These are phyloP conservation scores for Plectosphaerella sp. DNA, from an alignment of 2,329 filamentous ascomycete genomes.

Conservation along the genomic window DNA sequence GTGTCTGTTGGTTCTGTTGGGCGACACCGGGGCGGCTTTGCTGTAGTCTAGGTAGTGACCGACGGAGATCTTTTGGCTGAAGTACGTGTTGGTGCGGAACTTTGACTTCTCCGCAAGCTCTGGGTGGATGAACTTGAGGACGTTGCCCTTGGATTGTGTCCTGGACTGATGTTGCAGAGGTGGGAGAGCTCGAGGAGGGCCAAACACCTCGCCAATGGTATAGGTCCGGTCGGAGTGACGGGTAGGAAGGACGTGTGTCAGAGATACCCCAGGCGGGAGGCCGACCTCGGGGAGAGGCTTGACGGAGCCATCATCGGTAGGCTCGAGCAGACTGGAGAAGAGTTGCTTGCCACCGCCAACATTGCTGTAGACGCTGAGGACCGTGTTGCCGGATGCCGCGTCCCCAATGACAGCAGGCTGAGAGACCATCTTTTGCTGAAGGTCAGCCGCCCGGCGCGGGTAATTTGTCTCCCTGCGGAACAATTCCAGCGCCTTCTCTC, in stretches of 20 bases:
- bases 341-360: slow-evolving; percentile 71
- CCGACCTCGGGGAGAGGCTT: slow-evolving; percentile 56
- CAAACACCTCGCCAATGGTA: slow-evolving; percentile 71
- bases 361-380: slow-evolving; percentile 74
- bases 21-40: slow-evolving; percentile 54
- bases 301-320: slow-evolving; percentile 10
- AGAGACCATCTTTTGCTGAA: slow-evolving; percentile 29
- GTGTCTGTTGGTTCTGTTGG: slow-evolving; percentile 37
- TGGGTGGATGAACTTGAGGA: slow-evolving; percentile 49
- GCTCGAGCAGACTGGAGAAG: slow-evolving; percentile 75
- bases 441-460: slow-evolving; percentile 30
- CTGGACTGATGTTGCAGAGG: slow-evolving; percentile 68
- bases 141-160: slow-evolving; percentile 59
- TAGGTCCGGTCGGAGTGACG: slow-evolving; percentile 42
- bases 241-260: slow-evolving; percentile 55
- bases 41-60: slow-evolving; percentile 70
- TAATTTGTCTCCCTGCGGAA: slow-evolving; percentile 57
- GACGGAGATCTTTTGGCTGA: slow-evolving; percentile 58
- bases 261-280: slow-evolving; percentile 70
- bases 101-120: slow-evolving; percentile 51
- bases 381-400: slow-evolving; percentile 35
- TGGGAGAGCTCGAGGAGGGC: slow-evolving; percentile 60
- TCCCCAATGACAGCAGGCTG: slow-evolving; percentile 23
- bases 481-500: slow-evolving; percentile 57
- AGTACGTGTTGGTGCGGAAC: slow-evolving; percentile 56